Evolutionary conservation across 2,329 filamentous ascomycete genomes (phyloP).

Genomic region (Cordyceps fumosorosea): DNA sequence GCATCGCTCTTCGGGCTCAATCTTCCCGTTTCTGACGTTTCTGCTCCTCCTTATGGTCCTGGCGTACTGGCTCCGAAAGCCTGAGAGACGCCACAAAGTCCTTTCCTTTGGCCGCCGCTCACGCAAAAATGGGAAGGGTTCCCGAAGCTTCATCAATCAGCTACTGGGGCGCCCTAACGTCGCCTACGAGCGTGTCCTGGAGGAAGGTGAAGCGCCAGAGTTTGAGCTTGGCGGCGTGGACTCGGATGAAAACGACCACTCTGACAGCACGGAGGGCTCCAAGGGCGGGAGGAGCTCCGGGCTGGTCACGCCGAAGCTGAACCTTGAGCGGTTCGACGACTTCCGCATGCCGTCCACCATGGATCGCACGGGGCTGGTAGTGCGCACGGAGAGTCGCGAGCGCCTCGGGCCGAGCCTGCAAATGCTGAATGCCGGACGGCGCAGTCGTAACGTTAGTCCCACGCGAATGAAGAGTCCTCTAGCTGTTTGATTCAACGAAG

Average conservation of each 20-base stretch:
- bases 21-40: constrained; percentile 50
- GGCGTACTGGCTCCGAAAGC: constrained; percentile 69
- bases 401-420: constrained; percentile 54
- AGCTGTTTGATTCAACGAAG: constrained; percentile 20
- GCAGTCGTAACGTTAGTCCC: constrained; percentile 51
- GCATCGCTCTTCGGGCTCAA: constrained; percentile 62
- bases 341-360: constrained; percentile 38
- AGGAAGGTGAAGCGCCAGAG: constrained; percentile 67
- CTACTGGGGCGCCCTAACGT: constrained; percentile 54
- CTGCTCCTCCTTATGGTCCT: constrained; percentile 64
- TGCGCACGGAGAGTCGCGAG: constrained; percentile 82
- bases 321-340: constrained; percentile 45
- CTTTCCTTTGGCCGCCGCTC: constrained; percentile 23
- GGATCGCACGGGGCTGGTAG: constrained; percentile 65
- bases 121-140: constrained; percentile 38
- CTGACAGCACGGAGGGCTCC: constrained; percentile 53
- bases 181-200: constrained; percentile 77
- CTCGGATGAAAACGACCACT: constrained; percentile 57
- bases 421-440: constrained; percentile 48
- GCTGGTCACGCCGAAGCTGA: constrained; percentile 59
- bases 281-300: constrained; percentile 57
- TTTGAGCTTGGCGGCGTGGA: constrained; percentile 71
- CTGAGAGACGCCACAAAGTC: constrained; percentile 55
- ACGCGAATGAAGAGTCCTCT: constrained; percentile 55
- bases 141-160: constrained; percentile 49